A percentile compares a stretch with the other conserved stretches of the same genome.
These are phyloP conservation scores for Penicillium freii DNA, from an alignment of 2,329 filamentous ascomycete species.

Conservation along the genomic window DNA sequence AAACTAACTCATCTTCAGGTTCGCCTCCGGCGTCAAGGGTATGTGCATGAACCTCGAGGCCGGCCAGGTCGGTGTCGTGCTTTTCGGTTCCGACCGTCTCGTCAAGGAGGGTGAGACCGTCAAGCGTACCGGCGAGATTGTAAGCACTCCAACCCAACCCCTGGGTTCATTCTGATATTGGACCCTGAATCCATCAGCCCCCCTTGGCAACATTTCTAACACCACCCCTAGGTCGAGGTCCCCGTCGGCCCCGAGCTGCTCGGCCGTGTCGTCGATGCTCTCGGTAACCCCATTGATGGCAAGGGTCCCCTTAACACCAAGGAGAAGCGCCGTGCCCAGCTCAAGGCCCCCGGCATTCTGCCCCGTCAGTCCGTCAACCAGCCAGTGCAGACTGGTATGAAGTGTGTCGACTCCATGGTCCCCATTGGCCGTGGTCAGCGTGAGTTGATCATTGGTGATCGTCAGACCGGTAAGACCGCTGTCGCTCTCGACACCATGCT, in stretches of 20 bases:
- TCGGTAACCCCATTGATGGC: constrained; percentile 98
- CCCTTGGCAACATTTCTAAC: constrained; percentile 14
- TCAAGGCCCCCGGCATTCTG: constrained; percentile 98
- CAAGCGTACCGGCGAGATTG: constrained; percentile 99
- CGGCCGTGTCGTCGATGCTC: constrained; percentile 96
- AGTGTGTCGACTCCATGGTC: constrained; percentile 99
- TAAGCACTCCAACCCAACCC: constrained; percentile 52
- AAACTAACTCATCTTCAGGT: constrained; percentile 58
- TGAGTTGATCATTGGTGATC: constrained; percentile 99
- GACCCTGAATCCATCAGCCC: neutral
- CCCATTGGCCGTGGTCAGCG: constrained; percentile 99
- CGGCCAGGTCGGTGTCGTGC: constrained; percentile 99
- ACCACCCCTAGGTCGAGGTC: constrained; percentile 73
- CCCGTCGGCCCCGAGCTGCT: constrained; percentile 90
- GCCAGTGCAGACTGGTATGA: constrained; percentile 98
- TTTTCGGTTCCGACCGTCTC: constrained; percentile 99
- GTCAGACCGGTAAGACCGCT: constrained; percentile 99
- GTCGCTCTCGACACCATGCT: constrained; percentile 97
- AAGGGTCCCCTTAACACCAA: constrained; percentile 95
- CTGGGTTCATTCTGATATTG: constrained; percentile 9
- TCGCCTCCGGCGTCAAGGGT: constrained; percentile 99
- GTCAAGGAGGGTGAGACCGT: constrained; percentile 99
- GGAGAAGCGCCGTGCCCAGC: constrained; percentile 91
- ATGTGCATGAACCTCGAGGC: constrained; percentile 99
- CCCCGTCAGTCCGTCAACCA: constrained; percentile 96